Conservation (phyloP, 768 basidiomycete species). For the Hirschioporus abietinus region DNA sequence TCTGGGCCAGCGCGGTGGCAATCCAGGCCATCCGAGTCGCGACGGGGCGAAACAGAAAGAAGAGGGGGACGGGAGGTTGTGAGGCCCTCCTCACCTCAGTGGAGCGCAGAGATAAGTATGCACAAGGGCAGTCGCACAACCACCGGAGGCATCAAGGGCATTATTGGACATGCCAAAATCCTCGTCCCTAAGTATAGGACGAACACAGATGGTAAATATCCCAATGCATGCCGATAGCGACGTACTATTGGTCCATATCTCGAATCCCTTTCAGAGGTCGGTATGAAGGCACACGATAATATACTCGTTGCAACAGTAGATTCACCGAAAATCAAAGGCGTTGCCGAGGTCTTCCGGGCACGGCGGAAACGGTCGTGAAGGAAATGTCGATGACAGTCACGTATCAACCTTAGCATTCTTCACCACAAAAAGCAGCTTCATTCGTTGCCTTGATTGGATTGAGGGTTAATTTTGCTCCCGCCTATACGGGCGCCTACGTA, state of each 20-base stretch:
- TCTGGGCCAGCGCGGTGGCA: not conserved
- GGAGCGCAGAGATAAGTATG: not conserved
- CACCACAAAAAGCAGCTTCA: not conserved
- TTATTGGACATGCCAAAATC: not conserved
- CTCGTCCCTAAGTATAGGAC: not conserved
- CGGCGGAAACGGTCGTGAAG: not conserved
- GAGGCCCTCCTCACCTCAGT: not conserved
- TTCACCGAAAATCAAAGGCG: not conserved
- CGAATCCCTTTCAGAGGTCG: not conserved
- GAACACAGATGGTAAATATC: not conserved
- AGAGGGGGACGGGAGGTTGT: not conserved
- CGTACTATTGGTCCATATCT: not conserved
- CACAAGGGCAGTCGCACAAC: not conserved
- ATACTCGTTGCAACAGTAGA: not conserved
- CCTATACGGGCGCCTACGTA: not conserved
- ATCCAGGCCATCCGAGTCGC: not conserved
- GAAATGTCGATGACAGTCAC: not conserved
- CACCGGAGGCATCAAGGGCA: not conserved
- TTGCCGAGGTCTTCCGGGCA: not conserved
- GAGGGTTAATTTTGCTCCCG: not conserved
- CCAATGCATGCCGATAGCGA: not conserved
- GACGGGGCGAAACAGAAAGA: not conserved
- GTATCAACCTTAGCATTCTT: not conserved
- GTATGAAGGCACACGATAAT: not conserved
- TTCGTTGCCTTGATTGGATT: not conserved